phyloP scores from a whole-genome alignment of 202 grass and related monocot genomes.

The Digitaria exilis region DNA sequence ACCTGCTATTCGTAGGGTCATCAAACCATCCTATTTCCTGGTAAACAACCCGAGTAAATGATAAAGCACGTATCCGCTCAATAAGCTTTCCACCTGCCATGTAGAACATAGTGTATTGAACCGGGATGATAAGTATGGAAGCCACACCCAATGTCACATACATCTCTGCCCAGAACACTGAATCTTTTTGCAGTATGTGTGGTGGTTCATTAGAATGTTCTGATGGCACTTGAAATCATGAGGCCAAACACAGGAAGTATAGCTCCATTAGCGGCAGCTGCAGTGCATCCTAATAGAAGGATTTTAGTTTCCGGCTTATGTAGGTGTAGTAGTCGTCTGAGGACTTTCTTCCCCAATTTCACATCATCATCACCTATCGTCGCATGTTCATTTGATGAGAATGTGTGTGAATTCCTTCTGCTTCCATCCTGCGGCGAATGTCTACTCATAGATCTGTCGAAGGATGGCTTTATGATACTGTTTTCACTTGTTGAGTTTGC shows the following conservation, averaged over 20 bases:
- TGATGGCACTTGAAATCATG: slow-evolving; percentile 65
- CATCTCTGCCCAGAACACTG: slow-evolving; percentile 71
- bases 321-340: slow-evolving; percentile 50
- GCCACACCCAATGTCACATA: slow-evolving; percentile 59
- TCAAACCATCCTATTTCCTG: slow-evolving; percentile 94
- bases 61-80: slow-evolving; percentile 59
- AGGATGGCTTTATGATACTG: slow-evolving; percentile 35
- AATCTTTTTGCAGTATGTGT: slow-evolving; percentile 49
- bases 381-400: slow-evolving; percentile 18
- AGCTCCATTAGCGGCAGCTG: slow-evolving; percentile 48
- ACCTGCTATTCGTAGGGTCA: slow-evolving; percentile 73
- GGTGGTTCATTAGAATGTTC: slow-evolving; percentile 70
- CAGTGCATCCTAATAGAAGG: slow-evolving; percentile 57
- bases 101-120: slow-evolving; percentile 62
- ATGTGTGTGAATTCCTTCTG: slow-evolving; percentile 31
- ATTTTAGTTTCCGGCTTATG: slow-evolving; percentile 73
- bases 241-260: slow-evolving; percentile 72
- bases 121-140: slow-evolving; percentile 47
- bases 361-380: neutral
- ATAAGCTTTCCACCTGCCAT: slow-evolving; percentile 79
- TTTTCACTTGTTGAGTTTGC: slow-evolving; percentile 8
- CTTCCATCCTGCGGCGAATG: slow-evolving; percentile 46
- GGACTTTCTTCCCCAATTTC: slow-evolving; percentile 30
- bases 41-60: slow-evolving; percentile 66
- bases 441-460: slow-evolving; percentile 47